Base-by-base conservation (phyloP, 83 land plant genomes). In the Larix sibirica region DNA sequence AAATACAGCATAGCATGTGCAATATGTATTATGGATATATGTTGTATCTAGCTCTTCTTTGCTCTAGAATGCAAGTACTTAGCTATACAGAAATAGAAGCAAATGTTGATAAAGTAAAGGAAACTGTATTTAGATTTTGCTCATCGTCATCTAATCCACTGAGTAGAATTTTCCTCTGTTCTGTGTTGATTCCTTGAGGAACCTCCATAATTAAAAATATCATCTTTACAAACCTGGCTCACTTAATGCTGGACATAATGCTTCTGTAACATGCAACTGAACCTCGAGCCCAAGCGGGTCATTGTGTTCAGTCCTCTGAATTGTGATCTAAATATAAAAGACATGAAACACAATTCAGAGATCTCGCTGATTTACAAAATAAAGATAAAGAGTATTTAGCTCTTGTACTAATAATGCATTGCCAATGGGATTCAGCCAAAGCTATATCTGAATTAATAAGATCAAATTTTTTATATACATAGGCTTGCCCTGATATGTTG, bases 271-370 rank as follows among this genome's bases (percentile, higher is more conserved):
- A 89, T 91, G 95, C 60, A 96, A 83, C 81, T 96, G 97, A 81
- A 97, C 98, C 86, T 97, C 99, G 81, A 97, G 99, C 26, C 98
- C 99, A 14, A 97, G 90, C 67, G 98, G 96, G 79, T 86, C 85
- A 76, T 97, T 97, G 65, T 89, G 89, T 80, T 93, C 99, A 26
- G 97, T 94, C 82, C 99, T 83, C 80, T 96, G 94, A 54, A 97
- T 90, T 68, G 99, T 97, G n/a, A 97, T 97, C 99, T 97, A 85
- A 67, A 56, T 33, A 59, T 83, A 40, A 85, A 60, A 79, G 8
- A 56, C 64, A 33, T 8, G 13, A 21, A 44, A 75, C 80, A 82
- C 4, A 77, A 47, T 28, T 54, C 47, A 83, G 69, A 44, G 56
- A 42, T 73, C 10, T n/a, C 16, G 13, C 13, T 44, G 56, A 73